Base-by-base conservation (phyloP, 352 stramenopile genomes). In the Thraustotheca clavata region DNA sequence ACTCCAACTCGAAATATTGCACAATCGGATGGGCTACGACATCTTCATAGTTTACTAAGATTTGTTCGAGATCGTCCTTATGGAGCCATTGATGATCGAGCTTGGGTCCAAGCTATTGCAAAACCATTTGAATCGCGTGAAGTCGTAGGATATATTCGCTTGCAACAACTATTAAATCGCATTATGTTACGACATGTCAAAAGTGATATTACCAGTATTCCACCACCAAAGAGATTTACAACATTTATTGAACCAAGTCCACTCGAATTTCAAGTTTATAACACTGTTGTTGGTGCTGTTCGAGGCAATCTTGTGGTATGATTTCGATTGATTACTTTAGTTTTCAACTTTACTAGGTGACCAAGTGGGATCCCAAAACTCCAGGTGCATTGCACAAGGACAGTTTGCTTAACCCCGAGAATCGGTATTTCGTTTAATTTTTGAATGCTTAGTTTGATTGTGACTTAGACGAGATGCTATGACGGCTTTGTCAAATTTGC, bases 101-200 rank as follows among this genome's bases (percentile, higher is more conserved):
- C 76, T 1, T 92, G 86, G 83, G n/a, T 76, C 1, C 89, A 89
- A 52, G 79, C 80, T 4, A 90, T 94, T 43, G 76, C 84, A 20
- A 67, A 68, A 34, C 84, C 82, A 29, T 94, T 94, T 36, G 82
- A 94, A 52, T 61, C 67, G 22, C 79, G 86, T 55, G 68, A 82
- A 2, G 50, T 68, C 8, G 68, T 82, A 16, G 83, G 71, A 0
- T 90, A 86, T 48, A 72, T 87, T 36, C 83, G 89, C 20, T 61
- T 98, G 5, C 76, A 85, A 52, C 77, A 87, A 26, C 59, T 98
- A 14, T 68, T 98, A 6, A 89, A 82, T 33, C 76, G 87, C 34
- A 84, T 97, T 20, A 98, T 98, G 95, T 81, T 98, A 39, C 79
- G 96, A 2, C 95, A 99, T 65, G 97, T 91, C 3, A 98, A 98